A percentile compares a stretch with the other conserved stretches of the same genome.
Evolutionary conservation across 768 basidiomycete species (phyloP).

Genomic region (Gymnopilus junonius): DNA sequence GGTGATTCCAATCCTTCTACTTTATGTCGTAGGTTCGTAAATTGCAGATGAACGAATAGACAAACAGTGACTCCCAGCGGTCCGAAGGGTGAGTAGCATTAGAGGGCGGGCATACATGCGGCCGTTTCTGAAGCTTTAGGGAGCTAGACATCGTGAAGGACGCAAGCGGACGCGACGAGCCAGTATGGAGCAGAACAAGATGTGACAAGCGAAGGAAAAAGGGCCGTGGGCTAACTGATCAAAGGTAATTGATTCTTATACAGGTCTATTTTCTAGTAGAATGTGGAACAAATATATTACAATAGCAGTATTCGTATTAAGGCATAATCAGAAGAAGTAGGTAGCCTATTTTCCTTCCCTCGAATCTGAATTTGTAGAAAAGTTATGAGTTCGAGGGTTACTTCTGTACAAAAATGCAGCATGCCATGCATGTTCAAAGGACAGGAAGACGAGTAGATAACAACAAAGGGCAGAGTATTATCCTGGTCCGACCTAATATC

Average conservation of each 20-base stretch:
- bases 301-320: constrained; percentile 33
- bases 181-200: constrained; percentile 29
- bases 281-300: constrained; percentile 57
- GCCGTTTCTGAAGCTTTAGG: constrained; percentile 35
- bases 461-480: constrained; percentile 43
- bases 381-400: not conserved
- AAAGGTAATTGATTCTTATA: constrained; percentile 41
- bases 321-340: not conserved
- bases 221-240: constrained; percentile 32
- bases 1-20: constrained; percentile 80
- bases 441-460: not conserved
- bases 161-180: constrained; percentile 40
- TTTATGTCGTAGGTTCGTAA: constrained; percentile 74
- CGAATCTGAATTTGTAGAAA: not conserved
- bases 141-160: constrained; percentile 38
- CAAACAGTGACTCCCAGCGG: constrained; percentile 87
- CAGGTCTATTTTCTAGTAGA: constrained; percentile 37
- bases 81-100: constrained; percentile 75
- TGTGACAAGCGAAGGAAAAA: constrained; percentile 33
- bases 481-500: constrained; percentile 79
- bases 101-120: constrained; percentile 61
- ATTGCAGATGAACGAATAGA: constrained; percentile 86
- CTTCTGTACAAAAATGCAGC: not conserved
- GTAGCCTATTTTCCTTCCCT: not conserved
- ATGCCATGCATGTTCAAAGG: not conserved